A percentile compares a stretch with the other conserved stretches of the same genome.
Conservation (phyloP, 768 basidiomycete genomes). For the Rhizopogon vesiculosus region DNA sequence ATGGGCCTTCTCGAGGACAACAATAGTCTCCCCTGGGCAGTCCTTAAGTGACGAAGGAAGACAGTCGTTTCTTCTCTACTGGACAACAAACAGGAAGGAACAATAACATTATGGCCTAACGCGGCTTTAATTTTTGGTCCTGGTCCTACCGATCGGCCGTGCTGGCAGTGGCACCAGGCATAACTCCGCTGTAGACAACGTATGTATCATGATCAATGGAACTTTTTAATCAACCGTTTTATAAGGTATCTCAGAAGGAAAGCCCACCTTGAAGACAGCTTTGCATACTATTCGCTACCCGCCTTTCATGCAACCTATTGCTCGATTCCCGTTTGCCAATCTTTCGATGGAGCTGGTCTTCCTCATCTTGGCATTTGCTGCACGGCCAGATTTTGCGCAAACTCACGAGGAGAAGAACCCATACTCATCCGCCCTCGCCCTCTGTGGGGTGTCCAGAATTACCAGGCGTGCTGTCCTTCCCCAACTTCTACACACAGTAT, state of each 20-base stretch:
- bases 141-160: too few relatives aligned
- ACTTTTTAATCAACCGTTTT: neutral
- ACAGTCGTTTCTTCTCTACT: too few relatives aligned
- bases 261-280: neutral
- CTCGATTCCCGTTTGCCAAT: slow-evolving; percentile 14
- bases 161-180: neutral
- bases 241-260: neutral
- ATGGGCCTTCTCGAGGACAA: slow-evolving; percentile 1
- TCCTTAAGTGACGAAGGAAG: too few relatives aligned
- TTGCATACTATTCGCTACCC: neutral
- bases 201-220: neutral
- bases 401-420: slow-evolving; percentile 1
- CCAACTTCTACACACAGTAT: slow-evolving; percentile 33
- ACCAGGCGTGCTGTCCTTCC: slow-evolving; percentile 33
- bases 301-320: neutral
- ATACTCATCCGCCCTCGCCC: slow-evolving; percentile 23
- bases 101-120: neutral
- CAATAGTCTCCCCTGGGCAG: too few relatives aligned
- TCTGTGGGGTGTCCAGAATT: slow-evolving; percentile 30
- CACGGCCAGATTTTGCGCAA: slow-evolving; percentile 16
- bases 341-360: slow-evolving; percentile 33
- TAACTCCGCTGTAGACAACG: neutral
- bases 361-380: slow-evolving; percentile 29
- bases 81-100: too few relatives aligned
- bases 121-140: neutral